A percentile compares a stretch with the other conserved stretches of the same genome.
Conservation (phyloP, 768 basidiomycete genomes). For the Trametes cinnabarina region DNA sequence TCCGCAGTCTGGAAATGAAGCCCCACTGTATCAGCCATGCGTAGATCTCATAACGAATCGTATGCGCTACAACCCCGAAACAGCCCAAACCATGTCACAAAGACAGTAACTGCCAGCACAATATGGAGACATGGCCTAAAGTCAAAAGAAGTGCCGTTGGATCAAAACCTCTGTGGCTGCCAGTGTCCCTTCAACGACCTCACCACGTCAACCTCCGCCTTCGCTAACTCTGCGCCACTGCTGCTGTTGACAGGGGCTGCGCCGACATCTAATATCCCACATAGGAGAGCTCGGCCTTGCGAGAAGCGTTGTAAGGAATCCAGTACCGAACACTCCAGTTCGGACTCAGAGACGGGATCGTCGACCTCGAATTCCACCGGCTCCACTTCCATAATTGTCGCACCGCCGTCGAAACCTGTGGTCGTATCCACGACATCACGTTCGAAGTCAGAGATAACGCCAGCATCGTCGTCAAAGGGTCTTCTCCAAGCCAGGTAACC, state of each 20-base stretch:
- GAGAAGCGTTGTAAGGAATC: constrained; percentile 15
- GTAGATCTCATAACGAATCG: too few relatives aligned
- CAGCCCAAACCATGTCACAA: too few relatives aligned
- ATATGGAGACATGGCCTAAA: too few relatives aligned
- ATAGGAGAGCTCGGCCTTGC: constrained; percentile 54
- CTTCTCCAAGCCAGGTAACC: too few relatives aligned
- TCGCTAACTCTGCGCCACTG: constrained; percentile 32
- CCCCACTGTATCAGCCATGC: too few relatives aligned
- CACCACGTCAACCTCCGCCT: constrained; percentile 64
- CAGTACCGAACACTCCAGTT: constrained; percentile 2
- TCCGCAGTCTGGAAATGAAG: too few relatives aligned
- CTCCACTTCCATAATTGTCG: not conserved
- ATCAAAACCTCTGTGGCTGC: constrained; percentile 57
- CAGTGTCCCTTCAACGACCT: constrained; percentile 58
- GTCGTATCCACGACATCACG: too few relatives aligned
- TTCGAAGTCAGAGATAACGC: too few relatives aligned
- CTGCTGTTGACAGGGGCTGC: too few relatives aligned
- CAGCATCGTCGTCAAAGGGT: too few relatives aligned
- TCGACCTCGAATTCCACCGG: not conserved
- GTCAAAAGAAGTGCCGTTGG: not conserved
- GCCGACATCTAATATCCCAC: constrained; percentile 34
- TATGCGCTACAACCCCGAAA: too few relatives aligned
- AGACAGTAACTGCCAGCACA: too few relatives aligned
- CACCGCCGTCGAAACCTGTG: not conserved
- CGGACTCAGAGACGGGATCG: not conserved